Conservation (phyloP, 768 basidiomycete species). For the Phlebiopsis flavidoalba region DNA sequence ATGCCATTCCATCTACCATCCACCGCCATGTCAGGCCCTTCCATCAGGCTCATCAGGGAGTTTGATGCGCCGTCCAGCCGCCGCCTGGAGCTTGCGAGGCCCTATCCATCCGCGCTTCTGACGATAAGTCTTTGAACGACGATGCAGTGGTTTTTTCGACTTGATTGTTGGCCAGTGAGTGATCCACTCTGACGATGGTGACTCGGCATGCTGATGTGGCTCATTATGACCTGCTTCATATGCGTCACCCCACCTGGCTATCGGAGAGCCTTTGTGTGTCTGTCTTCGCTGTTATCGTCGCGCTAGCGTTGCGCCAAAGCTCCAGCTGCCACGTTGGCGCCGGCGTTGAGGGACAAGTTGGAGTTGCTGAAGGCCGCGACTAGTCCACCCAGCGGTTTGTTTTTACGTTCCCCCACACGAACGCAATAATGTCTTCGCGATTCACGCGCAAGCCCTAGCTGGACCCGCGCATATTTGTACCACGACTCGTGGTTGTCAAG, state of each 20-base stretch:
- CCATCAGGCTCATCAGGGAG: too few relatives aligned
- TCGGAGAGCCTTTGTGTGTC: not conserved
- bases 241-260: not conserved
- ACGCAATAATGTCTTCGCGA: not conserved
- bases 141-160: too few relatives aligned
- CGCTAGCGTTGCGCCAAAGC: not conserved
- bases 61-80: too few relatives aligned
- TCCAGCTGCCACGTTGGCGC: not conserved
- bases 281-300: not conserved
- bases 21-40: too few relatives aligned
- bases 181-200: not conserved
- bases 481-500: not conserved
- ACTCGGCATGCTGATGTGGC: not conserved
- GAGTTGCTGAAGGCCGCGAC: not conserved
- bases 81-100: too few relatives aligned
- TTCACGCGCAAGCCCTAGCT: not conserved
- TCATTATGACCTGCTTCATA: not conserved
- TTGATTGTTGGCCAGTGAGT: too few relatives aligned
- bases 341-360: not conserved
- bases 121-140: too few relatives aligned
- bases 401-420: not conserved
- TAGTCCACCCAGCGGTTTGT: not conserved
- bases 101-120: too few relatives aligned
- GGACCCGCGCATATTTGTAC: not conserved
- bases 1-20: too few relatives aligned